Conservation (phyloP, 345 rosid genomes). For the sweet orange (Citrus sinensis) region DNA sequence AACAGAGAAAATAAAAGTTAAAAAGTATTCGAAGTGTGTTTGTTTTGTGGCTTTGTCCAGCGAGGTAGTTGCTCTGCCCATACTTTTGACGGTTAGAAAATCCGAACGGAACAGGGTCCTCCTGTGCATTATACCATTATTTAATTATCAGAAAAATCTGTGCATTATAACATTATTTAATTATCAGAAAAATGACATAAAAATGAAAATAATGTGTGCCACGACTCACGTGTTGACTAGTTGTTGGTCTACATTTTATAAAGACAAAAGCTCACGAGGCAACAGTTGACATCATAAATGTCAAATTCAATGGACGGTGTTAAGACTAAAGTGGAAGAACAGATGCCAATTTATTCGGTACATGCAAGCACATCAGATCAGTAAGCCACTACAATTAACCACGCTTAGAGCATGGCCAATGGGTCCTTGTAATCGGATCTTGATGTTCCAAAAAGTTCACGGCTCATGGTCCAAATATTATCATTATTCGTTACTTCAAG, state of each 20-base stretch:
- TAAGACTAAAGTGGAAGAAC: not conserved
- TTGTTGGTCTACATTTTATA: not conserved
- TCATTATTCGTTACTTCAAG: not conserved
- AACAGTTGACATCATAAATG: not conserved
- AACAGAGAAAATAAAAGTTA: not conserved
- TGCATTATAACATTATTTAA: not conserved
- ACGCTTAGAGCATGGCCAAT: no score
- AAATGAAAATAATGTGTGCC: not conserved
- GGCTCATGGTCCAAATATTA: not conserved
- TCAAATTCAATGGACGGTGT: not conserved
- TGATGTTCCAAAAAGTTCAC: not conserved
- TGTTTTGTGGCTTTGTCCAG: conserved; percentile 18
- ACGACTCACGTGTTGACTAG: not conserved
- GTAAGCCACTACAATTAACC: not conserved
- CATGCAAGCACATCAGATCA: not conserved
- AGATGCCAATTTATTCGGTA: not conserved
- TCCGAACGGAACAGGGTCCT: conserved; percentile 16
- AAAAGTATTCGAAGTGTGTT: conserved; percentile 16
- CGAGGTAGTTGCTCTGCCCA: conserved; percentile 11
- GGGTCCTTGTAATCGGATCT: not conserved
- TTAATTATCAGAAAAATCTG: not conserved
- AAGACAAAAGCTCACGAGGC: not conserved
- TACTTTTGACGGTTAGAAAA: conserved; percentile 28
- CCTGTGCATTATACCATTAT: conserved; percentile 8
- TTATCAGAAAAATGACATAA: not conserved